These are phyloP conservation scores for Isabelozyma rhagii DNA, from an alignment of 805 yeast genomes.

Conservation along the genomic window DNA sequence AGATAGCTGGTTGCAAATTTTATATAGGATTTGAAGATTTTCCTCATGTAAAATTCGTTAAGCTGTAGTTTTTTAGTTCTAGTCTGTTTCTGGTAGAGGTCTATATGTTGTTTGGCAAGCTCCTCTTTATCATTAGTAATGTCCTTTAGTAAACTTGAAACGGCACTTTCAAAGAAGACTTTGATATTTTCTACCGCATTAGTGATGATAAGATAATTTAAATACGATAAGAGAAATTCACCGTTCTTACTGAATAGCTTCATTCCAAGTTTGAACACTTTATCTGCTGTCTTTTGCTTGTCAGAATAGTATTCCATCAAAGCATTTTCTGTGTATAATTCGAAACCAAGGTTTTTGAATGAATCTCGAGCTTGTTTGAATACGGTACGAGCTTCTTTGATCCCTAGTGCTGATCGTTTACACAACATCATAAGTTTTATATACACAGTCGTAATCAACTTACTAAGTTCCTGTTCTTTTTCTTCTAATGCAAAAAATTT, in stretches of 20 bases:
- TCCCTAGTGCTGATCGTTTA: slow-evolving; percentile 59
- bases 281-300: slow-evolving; percentile 64
- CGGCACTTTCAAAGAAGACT: slow-evolving; percentile 75
- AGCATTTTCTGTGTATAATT: slow-evolving; percentile 80
- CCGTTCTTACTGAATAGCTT: slow-evolving; percentile 53
- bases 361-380: slow-evolving; percentile 67
- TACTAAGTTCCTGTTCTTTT: slow-evolving; percentile 19
- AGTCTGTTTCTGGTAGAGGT: slow-evolving; percentile 43
- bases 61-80: slow-evolving; percentile 14
- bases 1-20: slow-evolving; percentile 69
- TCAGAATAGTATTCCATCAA: slow-evolving; percentile 70
- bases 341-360: slow-evolving; percentile 60
- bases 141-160: slow-evolving; percentile 48
- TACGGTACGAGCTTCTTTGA: slow-evolving; percentile 67
- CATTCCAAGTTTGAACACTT: slow-evolving; percentile 77
- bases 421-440: slow-evolving; percentile 67
- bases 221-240: slow-evolving; percentile 62
- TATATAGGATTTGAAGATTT: slow-evolving; percentile 47
- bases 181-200: slow-evolving; percentile 75
- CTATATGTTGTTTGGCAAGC: slow-evolving; percentile 29
- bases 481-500: slow-evolving; percentile 15
- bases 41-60: slow-evolving; percentile 24
- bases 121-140: slow-evolving; percentile 22
- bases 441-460: slow-evolving; percentile 61
- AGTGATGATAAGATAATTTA: slow-evolving; percentile 64